Conservation (phyloP, 306 rosid genomes). For the Cotoneaster glaucophyllus region DNA sequence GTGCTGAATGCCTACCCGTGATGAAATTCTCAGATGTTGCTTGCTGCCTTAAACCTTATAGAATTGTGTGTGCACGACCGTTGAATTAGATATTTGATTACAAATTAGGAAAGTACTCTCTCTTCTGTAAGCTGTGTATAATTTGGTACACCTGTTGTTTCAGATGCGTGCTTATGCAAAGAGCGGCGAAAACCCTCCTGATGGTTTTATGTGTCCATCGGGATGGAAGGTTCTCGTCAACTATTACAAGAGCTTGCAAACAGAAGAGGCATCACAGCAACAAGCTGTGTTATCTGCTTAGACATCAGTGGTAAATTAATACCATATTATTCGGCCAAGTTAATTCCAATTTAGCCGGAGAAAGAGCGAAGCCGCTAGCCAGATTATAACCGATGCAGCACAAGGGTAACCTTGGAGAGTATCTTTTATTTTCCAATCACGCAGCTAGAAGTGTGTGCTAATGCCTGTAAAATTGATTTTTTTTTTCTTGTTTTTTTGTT, state of each 20-base stretch:
- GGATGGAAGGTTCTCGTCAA: conserved; percentile 93
- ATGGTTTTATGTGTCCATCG: conserved; percentile 92
- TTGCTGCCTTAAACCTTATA: neutral
- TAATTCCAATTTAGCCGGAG: neutral
- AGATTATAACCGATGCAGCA: neutral
- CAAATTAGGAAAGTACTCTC: neutral
- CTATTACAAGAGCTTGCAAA: conserved; percentile 77
- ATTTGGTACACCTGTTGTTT: neutral
- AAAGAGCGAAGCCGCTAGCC: neutral
- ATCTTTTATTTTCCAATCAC: neutral
- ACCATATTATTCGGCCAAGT: neutral
- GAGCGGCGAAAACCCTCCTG: conserved; percentile 86
- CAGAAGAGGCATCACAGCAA: conserved; percentile 50
- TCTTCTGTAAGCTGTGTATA: neutral
- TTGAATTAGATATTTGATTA: neutral
- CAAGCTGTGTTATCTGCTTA: conserved; percentile 56
- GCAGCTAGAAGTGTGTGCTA: neutral
- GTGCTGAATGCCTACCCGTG: neutral
- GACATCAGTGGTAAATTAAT: conserved; percentile 3
- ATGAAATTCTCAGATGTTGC: neutral
- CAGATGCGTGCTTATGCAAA: conserved; percentile 90
- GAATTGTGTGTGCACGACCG: neutral
- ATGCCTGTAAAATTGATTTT: conserved; percentile 1
- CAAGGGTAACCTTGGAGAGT: neutral
- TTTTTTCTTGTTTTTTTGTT: neutral